Evolutionary conservation across 2,329 filamentous ascomycete genomes (phyloP).

Genomic region (Bipolaris oryzae): DNA sequence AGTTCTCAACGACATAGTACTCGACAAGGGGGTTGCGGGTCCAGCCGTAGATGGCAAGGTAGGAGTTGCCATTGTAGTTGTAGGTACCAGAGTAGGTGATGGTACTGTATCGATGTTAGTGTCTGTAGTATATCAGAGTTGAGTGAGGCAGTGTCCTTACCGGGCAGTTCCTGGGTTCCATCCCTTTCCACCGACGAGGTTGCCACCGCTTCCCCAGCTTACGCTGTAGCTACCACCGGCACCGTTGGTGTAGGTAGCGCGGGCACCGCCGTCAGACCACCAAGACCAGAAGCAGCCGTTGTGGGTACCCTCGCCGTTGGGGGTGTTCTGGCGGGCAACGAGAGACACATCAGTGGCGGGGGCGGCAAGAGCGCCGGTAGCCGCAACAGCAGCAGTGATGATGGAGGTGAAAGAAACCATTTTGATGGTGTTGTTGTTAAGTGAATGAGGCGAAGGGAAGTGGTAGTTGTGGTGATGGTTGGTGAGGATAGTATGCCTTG

Average conservation of each 20-base stretch:
- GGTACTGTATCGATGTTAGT: constrained; percentile 21
- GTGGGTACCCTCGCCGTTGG: constrained; percentile 58
- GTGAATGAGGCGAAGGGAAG: constrained; percentile 10
- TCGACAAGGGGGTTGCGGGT: constrained; percentile 60
- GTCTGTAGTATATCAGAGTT: background rate
- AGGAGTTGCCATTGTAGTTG: constrained; percentile 48
- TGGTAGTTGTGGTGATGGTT: constrained; percentile 16
- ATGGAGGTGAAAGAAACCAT: constrained; percentile 42
- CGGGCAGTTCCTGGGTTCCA: constrained; percentile 61
- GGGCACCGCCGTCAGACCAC: constrained; percentile 62
- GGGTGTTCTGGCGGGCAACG: constrained; percentile 48
- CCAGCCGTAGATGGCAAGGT: constrained; percentile 65
- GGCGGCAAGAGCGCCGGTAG: constrained; percentile 33
- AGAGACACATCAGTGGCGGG: constrained; percentile 44
- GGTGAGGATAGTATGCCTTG: constrained; percentile 6
- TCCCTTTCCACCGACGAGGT: constrained; percentile 65
- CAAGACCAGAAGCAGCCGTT: constrained; percentile 66
- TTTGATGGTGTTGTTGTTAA: constrained; percentile 10
- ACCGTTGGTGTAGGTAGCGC: constrained; percentile 62
- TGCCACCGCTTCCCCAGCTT: constrained; percentile 58
- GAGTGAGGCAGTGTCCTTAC: constrained; percentile 44
- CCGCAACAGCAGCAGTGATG: constrained; percentile 33
- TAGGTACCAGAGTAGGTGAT: constrained; percentile 46
- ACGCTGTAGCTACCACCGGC: constrained; percentile 58
- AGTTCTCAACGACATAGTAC: constrained; percentile 61